Base-by-base conservation (phyloP, 1,139 yeast genomes). In the Eremothecium sinecaudum region DNA sequence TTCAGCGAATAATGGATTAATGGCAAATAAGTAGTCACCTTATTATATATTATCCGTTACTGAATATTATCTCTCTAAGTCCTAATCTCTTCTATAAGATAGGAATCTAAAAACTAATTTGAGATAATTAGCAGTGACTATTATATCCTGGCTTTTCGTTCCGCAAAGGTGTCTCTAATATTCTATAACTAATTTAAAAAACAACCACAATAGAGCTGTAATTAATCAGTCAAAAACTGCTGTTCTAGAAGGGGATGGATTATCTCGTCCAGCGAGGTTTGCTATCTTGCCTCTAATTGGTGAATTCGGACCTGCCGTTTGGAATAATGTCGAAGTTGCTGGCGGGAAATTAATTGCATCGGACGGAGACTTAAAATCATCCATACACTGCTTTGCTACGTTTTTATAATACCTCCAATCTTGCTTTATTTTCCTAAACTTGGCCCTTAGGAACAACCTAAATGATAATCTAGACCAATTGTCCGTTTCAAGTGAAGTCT, bases 371-470 rank as follows among this genome's bases (percentile, higher is more conserved):
- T 12, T 39, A 23, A 42, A 31, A 26, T 46, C 50, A 14, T 44
- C 43, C 12, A 45, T 36, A 27, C 47, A 45, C 7, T 40, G 36
- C 30, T 41, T 46, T 17, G 47, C 49, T 17, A 44, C 40, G 12
- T 37, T 41, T 16, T 38, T 42, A 28, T 36, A 45, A 28, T 43
- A 45, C 11, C 33, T 38, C 23, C 40, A 36, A 30, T 43, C 44
- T 12, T 38, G 33, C 28, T 38, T 45, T 13, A 41, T 29, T 22
- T 44, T 43, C 21, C 35, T 37, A 16, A 40, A 18, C 24, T 45
- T 46, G 33, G 37, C 40, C 29, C 33, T 46, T 15, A 46, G 20
- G 30, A 44, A 46, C 12, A 38, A 41, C 22, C 41, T 40, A 24
- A 45, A 44, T 4, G 48, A 35, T 25, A 46, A 28, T 9, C 38